phyloP scores from a whole-genome alignment of 2,329 filamentous ascomycete genomes.

The Falciphora oryzae region DNA sequence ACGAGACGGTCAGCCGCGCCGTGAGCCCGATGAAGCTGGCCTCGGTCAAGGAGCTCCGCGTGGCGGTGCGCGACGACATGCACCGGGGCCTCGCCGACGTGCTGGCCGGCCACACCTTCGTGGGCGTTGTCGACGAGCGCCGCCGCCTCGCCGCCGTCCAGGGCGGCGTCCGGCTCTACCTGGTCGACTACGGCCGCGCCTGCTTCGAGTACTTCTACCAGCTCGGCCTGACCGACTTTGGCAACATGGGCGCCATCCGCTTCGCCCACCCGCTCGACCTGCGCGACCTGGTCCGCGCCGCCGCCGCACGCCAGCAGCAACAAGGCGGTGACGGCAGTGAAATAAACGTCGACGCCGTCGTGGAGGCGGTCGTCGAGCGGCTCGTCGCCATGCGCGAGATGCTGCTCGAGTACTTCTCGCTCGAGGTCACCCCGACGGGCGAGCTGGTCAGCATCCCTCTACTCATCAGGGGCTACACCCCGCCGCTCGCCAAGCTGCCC shows the following conservation, averaged over 20 bases:
- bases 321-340: constrained; percentile 15
- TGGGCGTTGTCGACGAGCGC: constrained; percentile 83
- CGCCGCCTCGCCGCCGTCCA: constrained; percentile 90
- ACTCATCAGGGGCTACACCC: constrained; percentile 82
- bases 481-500: constrained; percentile 79
- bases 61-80: constrained; percentile 72
- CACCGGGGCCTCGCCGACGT: constrained; percentile 83
- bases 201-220: constrained; percentile 94
- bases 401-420: constrained; percentile 86
- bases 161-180: constrained; percentile 82
- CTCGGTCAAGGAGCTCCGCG: constrained; percentile 81
- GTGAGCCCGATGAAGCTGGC: constrained; percentile 65
- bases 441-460: constrained; percentile 76
- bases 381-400: constrained; percentile 75
- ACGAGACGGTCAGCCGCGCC: constrained; percentile 66
- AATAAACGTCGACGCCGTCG: constrained; percentile 45
- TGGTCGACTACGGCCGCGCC: constrained; percentile 86
- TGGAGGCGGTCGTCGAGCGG: constrained; percentile 59
- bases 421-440: constrained; percentile 74
- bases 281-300: constrained; percentile 64
- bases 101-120: constrained; percentile 83
- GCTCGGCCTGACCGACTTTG: constrained; percentile 88
- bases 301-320: constrained; percentile 62
- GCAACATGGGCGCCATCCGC: constrained; percentile 81
- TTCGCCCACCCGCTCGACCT: constrained; percentile 73